These are phyloP conservation scores for Solanum hybrid DNA, from an alignment of 305 asterid genomes.

Conservation along the genomic window DNA sequence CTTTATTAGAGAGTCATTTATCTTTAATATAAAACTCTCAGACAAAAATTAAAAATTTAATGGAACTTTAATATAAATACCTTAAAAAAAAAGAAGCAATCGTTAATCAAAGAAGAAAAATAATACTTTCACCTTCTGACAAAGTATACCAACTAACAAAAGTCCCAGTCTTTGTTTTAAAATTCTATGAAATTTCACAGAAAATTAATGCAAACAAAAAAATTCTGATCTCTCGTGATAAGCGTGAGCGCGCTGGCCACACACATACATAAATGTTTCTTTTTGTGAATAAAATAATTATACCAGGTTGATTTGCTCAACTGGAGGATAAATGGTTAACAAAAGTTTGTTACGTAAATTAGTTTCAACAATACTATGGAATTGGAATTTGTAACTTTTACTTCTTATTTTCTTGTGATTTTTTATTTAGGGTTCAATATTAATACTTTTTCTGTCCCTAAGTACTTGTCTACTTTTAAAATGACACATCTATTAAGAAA, in stretches of 20 bases:
- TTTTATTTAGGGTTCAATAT: rapidly evolving
- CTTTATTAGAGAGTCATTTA: background rate
- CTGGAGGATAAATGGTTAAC: background rate
- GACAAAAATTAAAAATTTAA: too few relatives aligned
- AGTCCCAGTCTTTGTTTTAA: background rate
- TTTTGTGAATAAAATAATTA: background rate
- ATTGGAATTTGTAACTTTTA: background rate
- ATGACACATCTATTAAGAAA: too few relatives aligned
- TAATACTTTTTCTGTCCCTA: too few relatives aligned
- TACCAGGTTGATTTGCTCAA: background rate
- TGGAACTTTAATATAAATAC: too few relatives aligned
- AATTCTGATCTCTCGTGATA: background rate
- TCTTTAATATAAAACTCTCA: too few relatives aligned
- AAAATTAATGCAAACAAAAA: background rate
- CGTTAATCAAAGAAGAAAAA: background rate
- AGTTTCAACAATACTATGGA: background rate
- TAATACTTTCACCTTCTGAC: background rate
- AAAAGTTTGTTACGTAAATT: background rate
- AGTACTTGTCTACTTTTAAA: too few relatives aligned
- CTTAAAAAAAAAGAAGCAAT: too few relatives aligned
- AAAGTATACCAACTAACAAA: background rate
- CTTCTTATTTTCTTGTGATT: background rate
- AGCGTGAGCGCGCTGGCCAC: background rate
- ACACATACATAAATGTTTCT: too few relatives aligned
- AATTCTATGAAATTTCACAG: background rate